Evolutionary conservation across 495 filamentous ascomycete genomes (phyloP).

Genomic region (Neurospora cerealis): DNA sequence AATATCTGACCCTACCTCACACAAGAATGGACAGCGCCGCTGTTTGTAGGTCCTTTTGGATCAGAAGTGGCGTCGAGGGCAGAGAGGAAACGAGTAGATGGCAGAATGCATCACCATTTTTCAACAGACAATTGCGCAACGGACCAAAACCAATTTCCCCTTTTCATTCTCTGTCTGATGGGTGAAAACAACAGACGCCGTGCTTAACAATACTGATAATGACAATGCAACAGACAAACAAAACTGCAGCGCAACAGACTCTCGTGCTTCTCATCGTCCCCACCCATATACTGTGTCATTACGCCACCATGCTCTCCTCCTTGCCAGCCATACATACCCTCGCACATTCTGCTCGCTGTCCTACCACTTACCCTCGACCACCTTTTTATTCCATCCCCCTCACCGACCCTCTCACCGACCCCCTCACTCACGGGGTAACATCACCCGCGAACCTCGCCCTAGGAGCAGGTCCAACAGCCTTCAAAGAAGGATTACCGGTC

Average conservation of each 20-base stretch:
- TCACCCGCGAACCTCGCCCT: background rate
- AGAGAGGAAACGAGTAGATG: background rate
- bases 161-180: background rate
- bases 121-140: background rate
- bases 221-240: background rate
- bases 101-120: background rate
- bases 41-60: background rate
- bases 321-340: background rate
- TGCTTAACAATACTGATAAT: background rate
- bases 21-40: background rate
- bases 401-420: background rate
- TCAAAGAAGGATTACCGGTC: background rate
- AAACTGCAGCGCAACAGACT: background rate
- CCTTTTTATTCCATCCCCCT: background rate
- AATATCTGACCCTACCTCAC: background rate
- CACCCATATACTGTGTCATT: background rate
- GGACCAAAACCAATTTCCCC: background rate
- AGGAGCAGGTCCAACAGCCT: background rate
- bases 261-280: background rate
- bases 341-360: background rate
- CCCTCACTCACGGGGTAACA: background rate
- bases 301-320: background rate
- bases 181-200: background rate
- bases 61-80: background rate
- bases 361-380: background rate